These are phyloP conservation scores for Coprinellus aureogranulatus DNA, from an alignment of 768 basidiomycete species.

Conservation along the genomic window DNA sequence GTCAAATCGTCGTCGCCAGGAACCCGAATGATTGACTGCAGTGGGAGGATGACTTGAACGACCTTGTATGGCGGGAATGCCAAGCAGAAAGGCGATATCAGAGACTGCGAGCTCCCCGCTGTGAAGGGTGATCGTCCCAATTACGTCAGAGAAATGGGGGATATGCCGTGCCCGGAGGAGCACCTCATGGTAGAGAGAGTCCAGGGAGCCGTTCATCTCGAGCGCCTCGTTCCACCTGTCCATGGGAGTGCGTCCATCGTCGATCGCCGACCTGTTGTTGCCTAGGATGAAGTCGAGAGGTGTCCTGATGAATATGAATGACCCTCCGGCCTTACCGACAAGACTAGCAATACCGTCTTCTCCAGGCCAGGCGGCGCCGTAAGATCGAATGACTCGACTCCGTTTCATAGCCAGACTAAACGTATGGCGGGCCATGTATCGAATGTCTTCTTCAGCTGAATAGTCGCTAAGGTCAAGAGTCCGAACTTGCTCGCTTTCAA, in stretches of 20 bases:
- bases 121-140: neutral
- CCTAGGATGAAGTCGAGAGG: neutral
- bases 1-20: neutral
- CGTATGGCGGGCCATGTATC: neutral
- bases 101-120: neutral
- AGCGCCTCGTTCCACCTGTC: neutral
- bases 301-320: conserved; percentile 19
- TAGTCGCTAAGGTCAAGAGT: neutral
- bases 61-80: neutral
- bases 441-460: neutral
- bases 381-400: neutral
- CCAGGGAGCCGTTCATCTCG: neutral
- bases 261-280: neutral
- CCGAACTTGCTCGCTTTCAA: neutral
- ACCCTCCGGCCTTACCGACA: neutral
- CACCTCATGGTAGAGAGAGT: neutral
- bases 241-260: neutral
- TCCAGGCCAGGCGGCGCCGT: neutral
- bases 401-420: neutral
- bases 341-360: neutral
- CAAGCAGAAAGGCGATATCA: neutral
- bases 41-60: neutral
- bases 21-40: neutral
- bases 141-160: neutral
- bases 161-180: neutral